phyloP scores from a whole-genome alignment of 345 rosid species.

The Bruguiera sexangula region DNA sequence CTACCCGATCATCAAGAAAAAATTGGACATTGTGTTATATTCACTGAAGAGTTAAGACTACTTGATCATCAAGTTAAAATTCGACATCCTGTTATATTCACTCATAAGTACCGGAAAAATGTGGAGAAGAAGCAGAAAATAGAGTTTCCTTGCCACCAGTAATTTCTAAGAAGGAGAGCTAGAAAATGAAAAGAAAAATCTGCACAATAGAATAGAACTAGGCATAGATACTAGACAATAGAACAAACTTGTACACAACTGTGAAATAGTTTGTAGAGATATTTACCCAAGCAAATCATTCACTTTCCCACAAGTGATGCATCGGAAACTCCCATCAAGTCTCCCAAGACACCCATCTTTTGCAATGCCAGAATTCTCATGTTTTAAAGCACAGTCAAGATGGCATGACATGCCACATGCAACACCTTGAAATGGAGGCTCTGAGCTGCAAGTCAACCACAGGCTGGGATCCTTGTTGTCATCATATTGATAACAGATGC shows the following conservation, averaged over 20 bases:
- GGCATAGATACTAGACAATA: not conserved
- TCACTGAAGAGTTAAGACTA: too few species aligned
- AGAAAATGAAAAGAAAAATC: not conserved
- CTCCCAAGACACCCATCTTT: slow-evolving; percentile 38
- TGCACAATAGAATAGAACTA: not conserved
- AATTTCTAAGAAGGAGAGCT: too few species aligned
- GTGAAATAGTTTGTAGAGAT: slow-evolving; percentile 6
- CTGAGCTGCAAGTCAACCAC: slow-evolving; percentile 77
- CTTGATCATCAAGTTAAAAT: too few species aligned
- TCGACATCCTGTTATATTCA: too few species aligned
- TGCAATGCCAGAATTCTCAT: slow-evolving; percentile 64
- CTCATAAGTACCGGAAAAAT: too few species aligned
- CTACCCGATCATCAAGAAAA: too few species aligned
- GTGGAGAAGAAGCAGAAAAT: too few species aligned
- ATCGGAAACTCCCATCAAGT: slow-evolving; percentile 73
- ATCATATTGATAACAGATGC: slow-evolving; percentile 73
- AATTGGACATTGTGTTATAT: too few species aligned
- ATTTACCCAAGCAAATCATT: slow-evolving; percentile 83
- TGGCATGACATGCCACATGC: slow-evolving; percentile 88
- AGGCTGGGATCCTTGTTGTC: slow-evolving; percentile 95
- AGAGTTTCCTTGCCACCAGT: too few species aligned
- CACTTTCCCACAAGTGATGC: slow-evolving; percentile 68
- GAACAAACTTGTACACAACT: not conserved
- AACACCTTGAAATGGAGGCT: slow-evolving; percentile 57
- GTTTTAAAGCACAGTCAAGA: slow-evolving; percentile 77